Evolutionary conservation across 495 filamentous ascomycete genomes (phyloP), one percentile per base, ranked within the genome.

Genomic region (Jackrogersella multiformis): DNA sequence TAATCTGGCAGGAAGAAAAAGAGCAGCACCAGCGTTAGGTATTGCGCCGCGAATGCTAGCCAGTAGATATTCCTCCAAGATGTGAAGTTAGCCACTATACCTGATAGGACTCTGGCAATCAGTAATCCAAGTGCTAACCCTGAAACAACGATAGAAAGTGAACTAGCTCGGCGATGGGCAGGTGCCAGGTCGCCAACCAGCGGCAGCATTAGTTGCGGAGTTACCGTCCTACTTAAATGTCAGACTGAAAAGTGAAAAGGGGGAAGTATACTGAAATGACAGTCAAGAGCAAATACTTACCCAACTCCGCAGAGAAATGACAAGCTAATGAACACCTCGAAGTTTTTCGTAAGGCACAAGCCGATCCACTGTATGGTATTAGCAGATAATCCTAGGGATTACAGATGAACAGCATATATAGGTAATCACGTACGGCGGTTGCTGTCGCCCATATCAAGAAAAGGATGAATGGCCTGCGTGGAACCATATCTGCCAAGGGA

Each of bases 1-100:
- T 92, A 93, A 72, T 92, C 89, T 0, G 90, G 90, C 79, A 93
- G 89, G 74, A 87, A 91, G 46, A 87, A 67, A 77, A 83, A 92
- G 13, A 93, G 84, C 2, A 90, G 69, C 24, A 76, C 60, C 45
- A 90, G 82, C 58, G 92, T 90, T 24, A 85, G 49, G 72, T 86
- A 89, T 76, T 93, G 90, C 0, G 92, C 79, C 2, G 79, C 90
- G n/a, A 92, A 82, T 0, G 88, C 84, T 23, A 92, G 74, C 87
- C 88, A 93, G 78, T 93, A 93, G 41, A 93, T 86, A 66, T 84
- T 86, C 23, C 90, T 83, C 90, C 90, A 93, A 38, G 78, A 76
- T 13, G 85, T 86, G 73, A 84, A 91, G 59, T 90, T 81, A 3
- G 90, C 87, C 15, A 93, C 80, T 56, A 90, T 85, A 3, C 90